Base-by-base conservation (phyloP, 1,284 basidiomycete species). In the Stereum hirsutum region DNA sequence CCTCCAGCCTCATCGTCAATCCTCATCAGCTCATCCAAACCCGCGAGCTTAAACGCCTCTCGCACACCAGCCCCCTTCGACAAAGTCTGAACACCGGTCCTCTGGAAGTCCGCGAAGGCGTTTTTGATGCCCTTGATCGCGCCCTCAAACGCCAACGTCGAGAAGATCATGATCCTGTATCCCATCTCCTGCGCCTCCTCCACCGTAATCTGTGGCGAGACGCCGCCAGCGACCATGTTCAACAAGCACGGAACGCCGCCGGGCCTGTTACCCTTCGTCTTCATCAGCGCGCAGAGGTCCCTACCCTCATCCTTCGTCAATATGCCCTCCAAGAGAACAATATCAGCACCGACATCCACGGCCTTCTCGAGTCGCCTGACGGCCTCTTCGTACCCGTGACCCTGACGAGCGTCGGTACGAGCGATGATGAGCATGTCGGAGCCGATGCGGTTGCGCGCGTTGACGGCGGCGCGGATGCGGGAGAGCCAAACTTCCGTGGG, bases 291-390 rank as follows among this genome's bases (percentile, higher is more conserved):
- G n/a, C n/a, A n/a, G n/a, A n/a, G n/a, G n/a, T n/a, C n/a, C n/a
- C n/a, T n/a, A n/a, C n/a, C n/a, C n/a, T n/a, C n/a, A 41, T 81
- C 76, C 42, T 79, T 70, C 8, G 74, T 81, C 59, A 75, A 75
- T 33, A 88, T 83, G 43, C 86, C 87, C 62, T 90, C 87, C 41
- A 89, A 85, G 64, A 90, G 90, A 58, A 82, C 88, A 20, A 88
- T 83, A 54, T 89, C 87, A 1, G 87, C 87, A 26, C 87, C 87
- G 4, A 75, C 81, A 45, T 78, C 78, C 1, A 80, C 74, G 3
- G 87, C 86, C 24, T 86, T 70, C 56, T 79, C 75, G 42, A 90
- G 66, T 8, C 87, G 74, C 15, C 55, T 61, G 43, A 88, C 52
- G 0, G 86, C 87, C 61, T 87, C 86, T n/a, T 89, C 83, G 75